A percentile compares a stretch with the other conserved stretches of the same genome.
phyloP scores from a whole-genome alignment of 2,329 filamentous ascomycete species.

The Diaporthe vaccinii region DNA sequence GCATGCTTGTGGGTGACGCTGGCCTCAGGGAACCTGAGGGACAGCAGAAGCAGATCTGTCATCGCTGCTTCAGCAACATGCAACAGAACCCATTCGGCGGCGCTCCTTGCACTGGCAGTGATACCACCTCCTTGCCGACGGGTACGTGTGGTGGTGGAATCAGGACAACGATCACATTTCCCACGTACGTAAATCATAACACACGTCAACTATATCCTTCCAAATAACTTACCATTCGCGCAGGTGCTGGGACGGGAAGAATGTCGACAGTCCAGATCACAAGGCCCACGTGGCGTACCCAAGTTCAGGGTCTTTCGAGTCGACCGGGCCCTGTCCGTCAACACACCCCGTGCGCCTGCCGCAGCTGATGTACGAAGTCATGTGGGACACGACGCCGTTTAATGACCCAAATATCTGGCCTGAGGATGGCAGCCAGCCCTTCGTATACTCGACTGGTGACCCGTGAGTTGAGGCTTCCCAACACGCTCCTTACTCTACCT shows the following conservation, averaged over 20 bases:
- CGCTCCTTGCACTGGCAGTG: constrained; percentile 47
- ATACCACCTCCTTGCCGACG: constrained; percentile 55
- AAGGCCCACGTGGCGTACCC: constrained; percentile 62
- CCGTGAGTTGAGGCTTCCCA: constrained; percentile 39
- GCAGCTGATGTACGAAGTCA: constrained; percentile 61
- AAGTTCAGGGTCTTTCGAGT: constrained; percentile 47
- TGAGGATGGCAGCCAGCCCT: constrained; percentile 43
- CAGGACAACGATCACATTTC: constrained; percentile 58
- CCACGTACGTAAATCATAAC: constrained; percentile 46
- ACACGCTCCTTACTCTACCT: not conserved
- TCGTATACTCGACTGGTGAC: constrained; percentile 48
- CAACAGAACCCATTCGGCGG: constrained; percentile 46
- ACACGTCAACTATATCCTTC: not conserved
- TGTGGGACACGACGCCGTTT: constrained; percentile 58
- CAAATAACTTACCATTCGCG: constrained; percentile 41
- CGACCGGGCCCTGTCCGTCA: constrained; percentile 52
- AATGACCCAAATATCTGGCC: constrained; percentile 49
- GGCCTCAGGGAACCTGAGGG: constrained; percentile 22
- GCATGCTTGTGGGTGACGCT: constrained; percentile 51
- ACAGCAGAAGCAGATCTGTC: constrained; percentile 42
- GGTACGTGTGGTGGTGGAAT: constrained; percentile 55
- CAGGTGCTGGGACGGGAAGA: constrained; percentile 69
- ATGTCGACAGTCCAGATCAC: constrained; percentile 62
- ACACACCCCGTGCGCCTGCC: constrained; percentile 59
- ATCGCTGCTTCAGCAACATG: constrained; percentile 47